A percentile compares a stretch with the other conserved stretches of the same genome.
Evolutionary conservation across 2,329 filamentous ascomycete species (phyloP).

Genomic region (Boeremia lycopersici): DNA sequence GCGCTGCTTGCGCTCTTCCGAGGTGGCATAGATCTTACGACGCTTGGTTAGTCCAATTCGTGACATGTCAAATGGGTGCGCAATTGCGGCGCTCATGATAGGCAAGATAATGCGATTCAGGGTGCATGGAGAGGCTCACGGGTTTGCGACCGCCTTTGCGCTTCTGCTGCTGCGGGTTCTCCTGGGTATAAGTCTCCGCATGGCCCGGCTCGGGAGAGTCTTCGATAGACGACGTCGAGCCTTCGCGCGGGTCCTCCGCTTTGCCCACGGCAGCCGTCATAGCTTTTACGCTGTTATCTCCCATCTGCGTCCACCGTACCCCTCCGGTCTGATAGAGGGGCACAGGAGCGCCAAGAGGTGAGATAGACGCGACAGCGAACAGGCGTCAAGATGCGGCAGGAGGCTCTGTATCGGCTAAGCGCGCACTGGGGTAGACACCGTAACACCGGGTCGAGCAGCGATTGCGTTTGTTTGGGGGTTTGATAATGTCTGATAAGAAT

Average conservation of each 20-base stretch:
- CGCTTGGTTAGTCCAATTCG: constrained; percentile 49
- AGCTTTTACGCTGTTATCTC: constrained; percentile 54
- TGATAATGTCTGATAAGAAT: constrained; percentile 54
- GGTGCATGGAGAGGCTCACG: constrained; percentile 62
- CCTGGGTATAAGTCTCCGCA: constrained; percentile 49
- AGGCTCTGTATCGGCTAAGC: constrained; percentile 46
- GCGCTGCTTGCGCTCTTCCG: constrained; percentile 96
- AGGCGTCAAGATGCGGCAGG: constrained; percentile 27
- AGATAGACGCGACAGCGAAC: constrained; percentile 40
- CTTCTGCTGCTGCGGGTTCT: constrained; percentile 70
- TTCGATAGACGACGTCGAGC: constrained; percentile 55
- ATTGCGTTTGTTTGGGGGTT: constrained; percentile 45
- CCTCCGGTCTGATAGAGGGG: constrained; percentile 48
- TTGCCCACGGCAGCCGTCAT: constrained; percentile 55
- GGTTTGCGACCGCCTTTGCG: constrained; percentile 97
- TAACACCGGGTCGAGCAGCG: constrained; percentile 41
- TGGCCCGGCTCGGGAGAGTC: constrained; percentile 56
- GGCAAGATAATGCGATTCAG: constrained; percentile 20
- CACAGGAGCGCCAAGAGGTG: constrained; percentile 42
- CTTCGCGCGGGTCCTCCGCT: constrained; percentile 51
- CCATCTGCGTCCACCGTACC: constrained; percentile 57
- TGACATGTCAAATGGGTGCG: constrained; percentile 37
- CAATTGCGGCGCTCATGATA: constrained; percentile 31
- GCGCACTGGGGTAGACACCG: constrained; percentile 42
- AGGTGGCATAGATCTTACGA: constrained; percentile 92